These are phyloP conservation scores for baker's yeast (Saccharomyces cerevisiae) DNA, from an alignment of 805 yeast species.

Conservation along the genomic window DNA sequence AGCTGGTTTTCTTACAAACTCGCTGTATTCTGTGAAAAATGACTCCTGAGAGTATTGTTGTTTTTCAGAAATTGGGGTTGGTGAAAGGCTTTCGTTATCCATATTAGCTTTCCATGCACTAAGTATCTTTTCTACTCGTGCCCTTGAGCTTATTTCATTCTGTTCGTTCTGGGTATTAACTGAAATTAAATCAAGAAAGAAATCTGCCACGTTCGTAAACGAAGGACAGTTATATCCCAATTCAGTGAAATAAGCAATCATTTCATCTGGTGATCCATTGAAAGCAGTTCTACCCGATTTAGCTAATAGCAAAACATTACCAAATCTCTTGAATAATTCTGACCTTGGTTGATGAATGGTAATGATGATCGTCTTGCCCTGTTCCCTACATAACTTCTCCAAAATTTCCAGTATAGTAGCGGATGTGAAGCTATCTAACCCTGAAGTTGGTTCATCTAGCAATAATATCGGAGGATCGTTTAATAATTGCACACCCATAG, in stretches of 20 bases:
- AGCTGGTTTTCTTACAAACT: conserved; percentile 17
- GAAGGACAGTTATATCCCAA: conserved; percentile 52
- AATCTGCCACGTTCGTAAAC: conserved; percentile 66
- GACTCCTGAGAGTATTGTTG: conserved; percentile 9
- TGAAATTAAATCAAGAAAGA: conserved; percentile 61
- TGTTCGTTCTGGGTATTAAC: conserved; percentile 39
- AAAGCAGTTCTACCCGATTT: conserved; percentile 66
- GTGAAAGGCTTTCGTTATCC: neutral
- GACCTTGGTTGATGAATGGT: conserved; percentile 83
- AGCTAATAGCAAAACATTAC: conserved; percentile 62
- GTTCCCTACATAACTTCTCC: conserved; percentile 42
- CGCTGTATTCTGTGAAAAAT: conserved; percentile 13
- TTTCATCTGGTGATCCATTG: conserved; percentile 44
- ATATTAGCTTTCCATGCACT: conserved; percentile 30
- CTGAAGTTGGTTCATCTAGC: conserved; percentile 86
- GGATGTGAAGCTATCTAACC: conserved; percentile 75
- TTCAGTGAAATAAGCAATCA: conserved; percentile 40
- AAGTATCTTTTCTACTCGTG: conserved; percentile 35
- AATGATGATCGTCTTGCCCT: conserved; percentile 57
- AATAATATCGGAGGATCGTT: conserved; percentile 64
- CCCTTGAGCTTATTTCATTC: conserved; percentile 35
- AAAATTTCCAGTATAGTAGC: conserved; percentile 56
- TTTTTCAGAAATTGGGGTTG: neutral
- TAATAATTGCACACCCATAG: conserved; percentile 71
- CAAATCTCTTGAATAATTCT: conserved; percentile 56